phyloP scores from a whole-genome alignment of 805 yeast species.

The Clavispora phyllophila region DNA sequence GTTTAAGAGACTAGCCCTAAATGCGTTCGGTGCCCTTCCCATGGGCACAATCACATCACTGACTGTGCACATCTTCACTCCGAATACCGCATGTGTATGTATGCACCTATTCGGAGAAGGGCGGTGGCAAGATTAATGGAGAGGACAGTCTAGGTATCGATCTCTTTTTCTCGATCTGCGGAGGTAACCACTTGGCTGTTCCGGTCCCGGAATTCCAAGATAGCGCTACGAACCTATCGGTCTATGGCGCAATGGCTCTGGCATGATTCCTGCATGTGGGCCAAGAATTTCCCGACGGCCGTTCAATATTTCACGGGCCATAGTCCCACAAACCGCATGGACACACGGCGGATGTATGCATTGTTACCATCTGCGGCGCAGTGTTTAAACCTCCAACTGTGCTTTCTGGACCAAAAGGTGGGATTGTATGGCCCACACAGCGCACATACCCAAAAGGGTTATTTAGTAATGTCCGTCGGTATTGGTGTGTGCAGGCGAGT shows the following conservation, averaged over 20 bases:
- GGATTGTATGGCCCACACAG: not conserved
- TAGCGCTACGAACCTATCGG: not conserved
- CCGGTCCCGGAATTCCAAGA: not conserved
- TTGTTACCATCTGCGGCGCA: not conserved
- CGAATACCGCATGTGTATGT: not conserved
- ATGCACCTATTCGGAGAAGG: too few relatives aligned
- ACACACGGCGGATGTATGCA: not conserved
- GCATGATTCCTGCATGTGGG: not conserved
- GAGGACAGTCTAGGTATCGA: not conserved
- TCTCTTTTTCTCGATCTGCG: not conserved
- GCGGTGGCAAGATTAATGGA: too few relatives aligned
- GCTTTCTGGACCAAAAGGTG: too few relatives aligned
- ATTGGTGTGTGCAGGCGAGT: not conserved
- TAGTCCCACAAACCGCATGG: not conserved
- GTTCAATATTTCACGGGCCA: not conserved
- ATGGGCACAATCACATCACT: not conserved
- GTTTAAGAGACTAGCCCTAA: not conserved
- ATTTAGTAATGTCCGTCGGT: not conserved
- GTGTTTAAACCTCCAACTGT: not conserved
- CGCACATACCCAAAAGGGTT: not conserved
- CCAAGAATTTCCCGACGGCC: not conserved
- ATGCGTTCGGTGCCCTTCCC: not conserved
- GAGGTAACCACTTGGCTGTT: not conserved
- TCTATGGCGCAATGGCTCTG: not conserved
- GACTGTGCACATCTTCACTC: too few relatives aligned